phyloP scores from a whole-genome alignment of 306 rosid species.

The Benincasa hispida region DNA sequence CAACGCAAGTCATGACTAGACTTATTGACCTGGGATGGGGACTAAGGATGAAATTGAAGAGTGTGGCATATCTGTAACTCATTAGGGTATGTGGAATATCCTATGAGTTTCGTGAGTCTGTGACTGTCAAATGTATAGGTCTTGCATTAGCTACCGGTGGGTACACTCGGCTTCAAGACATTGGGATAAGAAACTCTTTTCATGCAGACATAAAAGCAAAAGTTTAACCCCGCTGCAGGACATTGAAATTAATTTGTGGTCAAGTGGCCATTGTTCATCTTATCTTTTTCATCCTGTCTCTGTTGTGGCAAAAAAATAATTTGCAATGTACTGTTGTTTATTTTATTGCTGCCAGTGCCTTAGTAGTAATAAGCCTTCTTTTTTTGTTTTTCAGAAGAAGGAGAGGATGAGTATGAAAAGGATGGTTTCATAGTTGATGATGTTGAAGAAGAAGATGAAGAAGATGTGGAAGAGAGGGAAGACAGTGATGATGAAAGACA shows the following conservation, averaged over 20 bases:
- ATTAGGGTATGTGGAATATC: background rate
- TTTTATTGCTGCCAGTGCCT: background rate
- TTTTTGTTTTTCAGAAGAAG: slow-evolving; percentile 40
- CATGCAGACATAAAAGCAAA: background rate
- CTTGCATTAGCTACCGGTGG: background rate
- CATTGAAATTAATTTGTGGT: background rate
- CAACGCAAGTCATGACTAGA: background rate
- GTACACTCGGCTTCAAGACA: background rate
- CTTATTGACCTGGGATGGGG: background rate
- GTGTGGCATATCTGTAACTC: background rate
- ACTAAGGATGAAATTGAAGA: background rate
- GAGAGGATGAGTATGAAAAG: slow-evolving; percentile 92
- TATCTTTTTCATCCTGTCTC: background rate
- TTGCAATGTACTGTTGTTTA: background rate
- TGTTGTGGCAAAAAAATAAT: background rate
- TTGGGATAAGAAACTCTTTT: background rate
- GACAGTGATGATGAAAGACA: slow-evolving; percentile 88
- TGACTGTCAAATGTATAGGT: background rate
- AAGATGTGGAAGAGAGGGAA: slow-evolving; percentile 63
- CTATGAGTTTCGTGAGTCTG: background rate
- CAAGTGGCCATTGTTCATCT: background rate
- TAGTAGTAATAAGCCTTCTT: background rate
- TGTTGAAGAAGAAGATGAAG: slow-evolving; percentile 74
- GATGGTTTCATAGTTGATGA: slow-evolving; percentile 96
- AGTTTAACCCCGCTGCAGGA: background rate